Percentiles rank a stretch among this genome's conserved stretches.
Conservation (phyloP, 306 rosid species). For the Castanospermum australe region DNA sequence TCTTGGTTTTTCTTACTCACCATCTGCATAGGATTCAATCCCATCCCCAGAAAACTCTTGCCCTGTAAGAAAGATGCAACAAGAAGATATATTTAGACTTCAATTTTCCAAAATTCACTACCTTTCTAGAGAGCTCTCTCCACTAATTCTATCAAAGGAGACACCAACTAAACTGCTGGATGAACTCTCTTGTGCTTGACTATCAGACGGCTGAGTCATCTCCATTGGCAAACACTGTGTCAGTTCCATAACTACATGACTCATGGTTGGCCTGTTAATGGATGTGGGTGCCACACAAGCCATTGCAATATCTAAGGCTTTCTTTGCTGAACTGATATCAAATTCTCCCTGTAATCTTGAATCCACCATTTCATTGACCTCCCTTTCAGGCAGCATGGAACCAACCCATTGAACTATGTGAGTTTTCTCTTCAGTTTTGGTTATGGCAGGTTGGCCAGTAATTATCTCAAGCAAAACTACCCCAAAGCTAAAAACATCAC, state of each 20-base stretch:
- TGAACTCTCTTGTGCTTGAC: neutral
- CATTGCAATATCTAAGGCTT: slow-evolving; percentile 36
- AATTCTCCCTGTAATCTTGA: slow-evolving; percentile 37
- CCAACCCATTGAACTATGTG: slow-evolving; percentile 34
- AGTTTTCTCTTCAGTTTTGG: slow-evolving; percentile 23
- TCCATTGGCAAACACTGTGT: slow-evolving; percentile 26
- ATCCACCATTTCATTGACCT: slow-evolving; percentile 34
- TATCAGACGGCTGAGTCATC: neutral
- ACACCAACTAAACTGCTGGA: neutral
- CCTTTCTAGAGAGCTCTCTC: slow-evolving; percentile 37
- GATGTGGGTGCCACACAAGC: slow-evolving; percentile 34
- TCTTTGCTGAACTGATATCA: slow-evolving; percentile 11
- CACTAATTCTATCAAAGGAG: slow-evolving; percentile 37
- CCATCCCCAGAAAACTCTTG: neutral
- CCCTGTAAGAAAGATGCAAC: neutral
- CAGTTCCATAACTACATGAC: slow-evolving; percentile 29
- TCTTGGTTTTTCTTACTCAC: too few species aligned
- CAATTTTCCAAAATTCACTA: neutral
- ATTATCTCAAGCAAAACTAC: slow-evolving; percentile 43
- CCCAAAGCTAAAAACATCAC: slow-evolving; percentile 51
- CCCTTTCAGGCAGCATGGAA: neutral
- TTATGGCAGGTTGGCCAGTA: slow-evolving; percentile 38
- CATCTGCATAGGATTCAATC: too few species aligned
- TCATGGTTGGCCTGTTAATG: slow-evolving; percentile 41
- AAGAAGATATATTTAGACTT: neutral